A percentile compares a stretch with the other conserved stretches of the same genome.
Evolutionary conservation across 495 filamentous ascomycete species (phyloP).

Genomic region (Neurospora discreta): DNA sequence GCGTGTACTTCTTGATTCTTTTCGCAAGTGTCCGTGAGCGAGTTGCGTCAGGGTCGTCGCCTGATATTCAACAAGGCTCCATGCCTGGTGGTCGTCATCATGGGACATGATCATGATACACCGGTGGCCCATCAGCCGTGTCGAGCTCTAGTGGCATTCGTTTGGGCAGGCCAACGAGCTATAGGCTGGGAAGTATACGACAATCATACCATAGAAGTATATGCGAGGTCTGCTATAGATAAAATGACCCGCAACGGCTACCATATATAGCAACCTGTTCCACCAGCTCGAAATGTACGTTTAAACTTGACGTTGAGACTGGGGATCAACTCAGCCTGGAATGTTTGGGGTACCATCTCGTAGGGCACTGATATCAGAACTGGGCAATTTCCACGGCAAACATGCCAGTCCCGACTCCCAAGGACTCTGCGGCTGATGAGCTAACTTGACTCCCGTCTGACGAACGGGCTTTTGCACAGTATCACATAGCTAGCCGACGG

Average conservation of each 20-base stretch:
- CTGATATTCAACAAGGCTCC: not conserved
- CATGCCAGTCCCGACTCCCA: not conserved
- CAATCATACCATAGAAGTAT: not conserved
- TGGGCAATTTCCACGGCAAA: not conserved
- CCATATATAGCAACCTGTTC: not conserved
- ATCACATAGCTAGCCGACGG: not conserved
- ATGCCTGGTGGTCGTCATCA: not conserved
- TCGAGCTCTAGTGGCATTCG: not conserved
- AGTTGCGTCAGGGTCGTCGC: not conserved
- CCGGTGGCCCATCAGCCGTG: not conserved
- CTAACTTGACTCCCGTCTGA: not conserved
- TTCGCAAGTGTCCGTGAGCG: not conserved
- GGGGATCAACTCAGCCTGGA: not conserved
- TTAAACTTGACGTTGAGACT: not conserved
- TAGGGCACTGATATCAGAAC: not conserved
- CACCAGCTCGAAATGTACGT: not conserved
- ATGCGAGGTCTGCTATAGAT: not conserved
- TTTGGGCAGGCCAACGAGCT: not conserved
- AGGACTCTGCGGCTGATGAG: not conserved
- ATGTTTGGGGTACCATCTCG: not conserved
- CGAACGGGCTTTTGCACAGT: not conserved
- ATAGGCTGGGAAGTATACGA: not conserved
- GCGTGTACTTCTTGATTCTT: not conserved
- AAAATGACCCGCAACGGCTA: not conserved
- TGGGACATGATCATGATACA: not conserved